A percentile compares a stretch with the other conserved stretches of the same genome.
phyloP scores from a whole-genome alignment of 768 basidiomycete genomes.

The Suillus subalutaceus region DNA sequence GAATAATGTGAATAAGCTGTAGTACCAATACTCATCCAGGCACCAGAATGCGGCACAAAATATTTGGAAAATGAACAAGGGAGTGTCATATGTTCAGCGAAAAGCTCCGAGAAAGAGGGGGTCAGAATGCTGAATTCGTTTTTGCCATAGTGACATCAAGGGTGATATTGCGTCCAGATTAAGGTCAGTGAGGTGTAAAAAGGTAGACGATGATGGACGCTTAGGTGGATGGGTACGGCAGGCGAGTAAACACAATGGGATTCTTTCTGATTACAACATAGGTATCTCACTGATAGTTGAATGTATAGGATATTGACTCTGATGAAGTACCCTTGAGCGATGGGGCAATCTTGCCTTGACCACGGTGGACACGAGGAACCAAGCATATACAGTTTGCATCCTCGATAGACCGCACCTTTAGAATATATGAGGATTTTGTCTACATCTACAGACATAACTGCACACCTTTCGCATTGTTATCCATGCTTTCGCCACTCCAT shows the following conservation, averaged over 20 bases:
- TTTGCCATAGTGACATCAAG: conserved; percentile 72
- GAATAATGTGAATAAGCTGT: conserved; percentile 95
- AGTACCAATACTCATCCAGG: conserved; percentile 99
- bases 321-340: conserved; percentile 62
- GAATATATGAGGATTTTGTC: conserved; percentile 7
- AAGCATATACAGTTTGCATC: conserved; percentile 84
- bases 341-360: conserved; percentile 87
- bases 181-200: conserved; percentile 63
- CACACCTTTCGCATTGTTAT: conserved; percentile 77
- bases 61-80: conserved; percentile 99
- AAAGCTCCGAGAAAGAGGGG: conserved; percentile 90
- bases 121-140: conserved; percentile 98
- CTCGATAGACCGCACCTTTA: conserved; percentile 61
- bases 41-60: conserved; percentile 99
- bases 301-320: conserved; percentile 71
- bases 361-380: conserved; percentile 78
- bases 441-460: neutral
- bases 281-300: conserved; percentile 94
- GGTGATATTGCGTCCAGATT: conserved; percentile 48
- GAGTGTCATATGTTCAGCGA: conserved; percentile 94
- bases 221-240: conserved; percentile 88
- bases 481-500: conserved; percentile 86
- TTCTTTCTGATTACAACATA: conserved; percentile 66
- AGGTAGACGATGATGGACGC: conserved; percentile 67
- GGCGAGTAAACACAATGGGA: conserved; percentile 68